A percentile compares a stretch with the other conserved stretches of the same genome.
Conservation (phyloP, 2,329 filamentous ascomycete genomes). For the Cladosporium velox region DNA sequence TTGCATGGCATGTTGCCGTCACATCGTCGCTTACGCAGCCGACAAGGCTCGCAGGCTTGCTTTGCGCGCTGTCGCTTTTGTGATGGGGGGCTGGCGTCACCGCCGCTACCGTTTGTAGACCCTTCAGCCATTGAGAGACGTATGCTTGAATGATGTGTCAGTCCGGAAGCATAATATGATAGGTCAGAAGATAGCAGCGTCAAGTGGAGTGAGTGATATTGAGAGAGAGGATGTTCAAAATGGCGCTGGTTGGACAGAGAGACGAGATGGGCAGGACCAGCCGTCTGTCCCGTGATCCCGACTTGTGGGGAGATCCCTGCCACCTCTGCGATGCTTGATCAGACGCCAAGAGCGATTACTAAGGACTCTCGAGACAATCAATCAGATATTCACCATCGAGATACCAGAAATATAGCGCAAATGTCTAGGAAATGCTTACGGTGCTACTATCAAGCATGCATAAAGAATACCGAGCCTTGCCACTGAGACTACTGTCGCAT, state of each 20-base stretch:
- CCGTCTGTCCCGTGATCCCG: background rate
- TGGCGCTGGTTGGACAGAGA: constrained; percentile 3
- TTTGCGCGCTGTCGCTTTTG: constrained; percentile 39
- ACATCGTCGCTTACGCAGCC: constrained; percentile 59
- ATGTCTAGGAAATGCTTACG: background rate
- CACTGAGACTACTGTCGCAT: background rate
- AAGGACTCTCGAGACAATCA: background rate
- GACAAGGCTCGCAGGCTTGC: constrained; percentile 49
- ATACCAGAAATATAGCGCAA: background rate
- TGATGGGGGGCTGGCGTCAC: constrained; percentile 21
- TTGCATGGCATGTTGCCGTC: constrained; percentile 56
- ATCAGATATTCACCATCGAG: background rate
- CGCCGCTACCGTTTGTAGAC: constrained; percentile 16
- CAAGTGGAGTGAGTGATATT: background rate
- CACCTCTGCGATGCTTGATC: background rate
- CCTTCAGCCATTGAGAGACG: constrained; percentile 11
- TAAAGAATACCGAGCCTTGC: background rate
- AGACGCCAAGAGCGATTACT: background rate
- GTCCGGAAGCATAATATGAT: constrained; percentile 11
- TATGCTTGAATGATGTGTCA: background rate
- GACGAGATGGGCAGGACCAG: constrained; percentile 13
- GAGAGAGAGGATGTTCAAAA: constrained; percentile 6
- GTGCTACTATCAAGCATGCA: background rate
- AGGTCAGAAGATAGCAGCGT: background rate
- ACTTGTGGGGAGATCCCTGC: constrained; percentile 7